Conservation (phyloP, 352 stramenopile species). For the Globisporangium nodosum region DNA sequence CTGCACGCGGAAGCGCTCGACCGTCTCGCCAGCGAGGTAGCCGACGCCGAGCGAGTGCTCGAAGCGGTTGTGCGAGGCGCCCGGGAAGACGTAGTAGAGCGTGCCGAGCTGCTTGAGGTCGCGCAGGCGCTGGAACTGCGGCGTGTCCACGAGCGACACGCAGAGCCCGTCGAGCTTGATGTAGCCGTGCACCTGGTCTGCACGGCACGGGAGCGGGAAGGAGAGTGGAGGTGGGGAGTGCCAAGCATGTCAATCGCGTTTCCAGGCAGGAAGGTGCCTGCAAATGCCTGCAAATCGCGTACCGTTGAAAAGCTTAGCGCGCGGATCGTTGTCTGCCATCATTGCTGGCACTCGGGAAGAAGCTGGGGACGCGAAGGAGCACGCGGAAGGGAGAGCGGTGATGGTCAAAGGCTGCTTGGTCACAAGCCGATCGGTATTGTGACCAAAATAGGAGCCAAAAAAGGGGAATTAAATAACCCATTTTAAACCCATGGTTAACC, state of each 20-base stretch:
- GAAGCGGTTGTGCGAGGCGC: slow-evolving; percentile 92
- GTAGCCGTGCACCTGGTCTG: slow-evolving; percentile 80
- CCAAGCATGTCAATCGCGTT: background rate
- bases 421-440: too few species aligned
- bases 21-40: slow-evolving; percentile 88
- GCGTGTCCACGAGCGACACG: slow-evolving; percentile 88
- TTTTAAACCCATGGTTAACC: too few species aligned
- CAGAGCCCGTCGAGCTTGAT: slow-evolving; percentile 75
- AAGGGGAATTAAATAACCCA: too few species aligned
- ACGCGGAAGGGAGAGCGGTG: too few species aligned
- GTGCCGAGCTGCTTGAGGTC: slow-evolving; percentile 93
- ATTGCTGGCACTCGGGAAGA: background rate
- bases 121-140: slow-evolving; percentile 93
- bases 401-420: too few species aligned
- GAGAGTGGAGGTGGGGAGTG: background rate
- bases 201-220: background rate
- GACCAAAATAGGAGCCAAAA: too few species aligned
- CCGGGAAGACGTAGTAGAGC: slow-evolving; percentile 84
- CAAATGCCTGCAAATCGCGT: background rate
- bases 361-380: background rate
- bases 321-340: slow-evolving; percentile 12
- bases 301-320: slow-evolving; percentile 68
- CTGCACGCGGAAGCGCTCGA: slow-evolving; percentile 71
- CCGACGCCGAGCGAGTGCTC: slow-evolving; percentile 95
- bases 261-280: background rate